A percentile compares a stretch with the other conserved stretches of the same genome.
Evolutionary conservation across 2,329 filamentous ascomycete species (phyloP).

Genomic region (Ascosphaera pollenicola): DNA sequence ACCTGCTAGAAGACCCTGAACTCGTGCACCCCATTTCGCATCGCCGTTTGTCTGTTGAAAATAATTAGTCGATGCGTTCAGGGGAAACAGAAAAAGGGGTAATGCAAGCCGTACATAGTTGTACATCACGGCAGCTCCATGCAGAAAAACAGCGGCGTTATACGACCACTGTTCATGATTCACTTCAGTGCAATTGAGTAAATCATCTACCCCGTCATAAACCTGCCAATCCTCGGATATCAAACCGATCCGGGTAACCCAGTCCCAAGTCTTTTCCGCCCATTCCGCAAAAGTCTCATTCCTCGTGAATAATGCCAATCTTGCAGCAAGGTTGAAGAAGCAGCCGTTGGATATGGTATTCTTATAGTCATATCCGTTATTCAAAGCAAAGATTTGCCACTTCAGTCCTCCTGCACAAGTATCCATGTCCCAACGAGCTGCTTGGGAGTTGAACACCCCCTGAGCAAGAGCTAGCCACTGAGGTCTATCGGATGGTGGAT

Average conservation of each 20-base stretch:
- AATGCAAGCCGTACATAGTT: conserved; percentile 32
- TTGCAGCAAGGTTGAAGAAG: conserved; percentile 27
- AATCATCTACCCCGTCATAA: conserved; percentile 29
- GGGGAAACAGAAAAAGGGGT: background rate
- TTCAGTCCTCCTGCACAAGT: conserved; percentile 50
- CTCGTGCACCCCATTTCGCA: conserved; percentile 31
- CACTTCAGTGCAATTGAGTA: conserved; percentile 36
- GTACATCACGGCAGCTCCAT: conserved; percentile 45
- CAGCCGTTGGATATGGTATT: conserved; percentile 30
- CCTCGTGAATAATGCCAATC: conserved; percentile 17
- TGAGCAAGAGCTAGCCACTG: conserved; percentile 54
- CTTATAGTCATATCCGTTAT: conserved; percentile 28
- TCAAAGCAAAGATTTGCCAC: conserved; percentile 52
- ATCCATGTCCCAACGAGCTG: conserved; percentile 40
- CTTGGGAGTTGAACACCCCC: conserved; percentile 58
- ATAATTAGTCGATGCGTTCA: too few relatives aligned
- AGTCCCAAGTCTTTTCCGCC: conserved; percentile 15
- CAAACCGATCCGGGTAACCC: conserved; percentile 20
- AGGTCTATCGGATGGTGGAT: conserved; percentile 23
- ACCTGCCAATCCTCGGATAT: conserved; percentile 23
- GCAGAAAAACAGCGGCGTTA: conserved; percentile 36
- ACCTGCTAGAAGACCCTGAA: conserved; percentile 33
- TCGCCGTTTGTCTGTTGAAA: conserved; percentile 16
- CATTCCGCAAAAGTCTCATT: conserved; percentile 18
- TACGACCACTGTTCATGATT: conserved; percentile 44